phyloP scores from a whole-genome alignment of 2,329 filamentous ascomycete genomes.

The Cladosporium sp. region DNA sequence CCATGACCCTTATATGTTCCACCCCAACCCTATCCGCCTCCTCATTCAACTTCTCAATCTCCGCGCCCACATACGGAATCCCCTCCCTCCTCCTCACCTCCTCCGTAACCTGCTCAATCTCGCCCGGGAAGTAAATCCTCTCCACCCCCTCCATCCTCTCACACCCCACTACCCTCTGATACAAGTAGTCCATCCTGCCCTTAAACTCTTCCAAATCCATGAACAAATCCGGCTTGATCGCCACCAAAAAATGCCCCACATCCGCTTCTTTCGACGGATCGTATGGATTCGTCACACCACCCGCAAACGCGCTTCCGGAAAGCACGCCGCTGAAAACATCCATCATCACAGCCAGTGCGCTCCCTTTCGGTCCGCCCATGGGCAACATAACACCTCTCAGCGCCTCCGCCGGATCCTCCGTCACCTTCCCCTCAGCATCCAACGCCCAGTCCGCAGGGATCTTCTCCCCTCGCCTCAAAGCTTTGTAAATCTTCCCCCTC shows the following conservation, averaged over 20 bases:
- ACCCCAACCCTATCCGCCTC: conserved; percentile 47
- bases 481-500: conserved; percentile 68
- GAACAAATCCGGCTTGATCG: conserved; percentile 34
- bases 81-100: conserved; percentile 40
- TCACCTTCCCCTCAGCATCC: conserved; percentile 56
- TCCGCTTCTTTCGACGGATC: conserved; percentile 50
- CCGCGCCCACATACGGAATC: conserved; percentile 47
- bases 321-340: conserved; percentile 79
- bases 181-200: conserved; percentile 53
- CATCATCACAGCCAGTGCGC: conserved; percentile 54
- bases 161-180: conserved; percentile 47
- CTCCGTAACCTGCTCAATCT: conserved; percentile 50
- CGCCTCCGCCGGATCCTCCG: conserved; percentile 60
- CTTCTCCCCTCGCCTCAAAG: conserved; percentile 60
- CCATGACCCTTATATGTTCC: no score
- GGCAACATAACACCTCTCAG: conserved; percentile 77
- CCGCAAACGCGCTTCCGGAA: conserved; percentile 73
- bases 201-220: conserved; percentile 30
- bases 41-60: conserved; percentile 46
- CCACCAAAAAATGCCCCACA: conserved; percentile 34
- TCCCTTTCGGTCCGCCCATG: conserved; percentile 81
- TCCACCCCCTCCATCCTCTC: conserved; percentile 54
- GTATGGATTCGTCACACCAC: conserved; percentile 73
- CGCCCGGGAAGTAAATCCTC: conserved; percentile 54
- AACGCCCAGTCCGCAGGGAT: conserved; percentile 73